Evolutionary conservation across 2,329 filamentous ascomycete species (phyloP), one percentile per base, ranked within the genome.

Genomic region (Diaporthe destruens): DNA sequence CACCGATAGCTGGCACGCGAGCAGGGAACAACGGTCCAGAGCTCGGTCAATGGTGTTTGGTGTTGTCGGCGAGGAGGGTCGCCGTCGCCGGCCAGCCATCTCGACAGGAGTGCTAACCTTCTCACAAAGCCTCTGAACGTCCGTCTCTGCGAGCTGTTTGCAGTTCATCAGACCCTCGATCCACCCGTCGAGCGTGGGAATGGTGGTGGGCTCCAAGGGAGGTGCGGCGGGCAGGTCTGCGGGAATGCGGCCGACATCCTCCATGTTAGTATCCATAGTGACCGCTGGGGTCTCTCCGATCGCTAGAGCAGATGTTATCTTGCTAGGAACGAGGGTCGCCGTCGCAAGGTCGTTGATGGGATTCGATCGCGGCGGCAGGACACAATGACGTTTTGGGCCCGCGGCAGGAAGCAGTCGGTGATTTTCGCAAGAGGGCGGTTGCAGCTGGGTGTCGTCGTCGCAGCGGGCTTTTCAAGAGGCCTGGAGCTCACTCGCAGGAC

Each of bases 81-180:
- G 29, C 36, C 36, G 47, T 20, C 29, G 39, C 9, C 16, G 25
- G 14, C 32, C 29, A 20, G 74, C 18, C 39, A 25, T 49, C 16
- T 59, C 47, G 25, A 59, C 3, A 36, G 59, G 57, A 8, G 1
- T 51, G 57, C 90, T 80, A 85, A 97, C 96, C 92, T 98, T 97
- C 83, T 98, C 96, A 87, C 96, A 99, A 81, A 99, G 90, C 83
- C 96, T 92, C 86, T 97, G 94, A 75, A 99, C 96, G 82, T 99
- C 96, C 76, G 90, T 88, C 87, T 99, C 96, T 75, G 94, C 91
- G 84, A 99, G 89, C 89, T 98, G 96, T 88, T 99, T 99, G 93
- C 96, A 99, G 81, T 86, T 91, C 96, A 99, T 98, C 85, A 99
- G 88, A 86, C 90, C 95, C 88, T 98, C 96, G 82, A 99, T 98